Base-by-base conservation (phyloP, 78 protist species). In the Guillardia theta region DNA sequence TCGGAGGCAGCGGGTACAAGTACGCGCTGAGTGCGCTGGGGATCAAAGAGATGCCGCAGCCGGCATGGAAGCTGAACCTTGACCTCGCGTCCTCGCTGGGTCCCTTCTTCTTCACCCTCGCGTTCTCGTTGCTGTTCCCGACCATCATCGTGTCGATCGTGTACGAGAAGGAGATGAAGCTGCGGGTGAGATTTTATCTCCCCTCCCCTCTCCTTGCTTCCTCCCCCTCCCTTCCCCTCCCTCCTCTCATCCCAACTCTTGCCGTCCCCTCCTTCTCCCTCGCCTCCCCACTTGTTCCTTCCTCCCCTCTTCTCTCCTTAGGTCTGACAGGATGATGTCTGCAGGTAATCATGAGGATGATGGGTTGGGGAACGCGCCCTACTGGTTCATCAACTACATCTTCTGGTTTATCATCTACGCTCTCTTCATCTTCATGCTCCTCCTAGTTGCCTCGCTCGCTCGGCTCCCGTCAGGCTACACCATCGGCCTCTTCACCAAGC, bases 121-220 rank as follows among this genome's bases (percentile, higher is more conserved):
- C 90, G 0, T 78, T 78, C 48, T 18, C 21, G 53, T 9, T 78
- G 4, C 33, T 78, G 44, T 78, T 78, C 53, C 90, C 90, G 30
- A 78, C 90, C 21, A 78, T 78, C 33, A 48, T 78, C 21, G 90
- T 78, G 21, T 37, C 50, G 33, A 22, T 78, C 43, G 90, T 78
- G 90, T 78, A 78, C 48, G 90, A 78, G 90, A 78, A 78, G 48
- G 90, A 78, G 90, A n/a, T 78, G 90, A 18, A 36, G 0, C 24
- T 78, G 50, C 45, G 90, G 50, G 90, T 78, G 37, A n/a, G n/a
- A n/a, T n/a, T n/a, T n/a, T n/a, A n/a, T n/a, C n/a, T n/a, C n/a
- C n/a, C n/a, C n/a, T n/a, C n/a, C n/a, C n/a, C n/a, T n/a, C 58
- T 50, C 58, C 58, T 50, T 50, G 10, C 58, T 15, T 50, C 58